Evolutionary conservation across 2,329 filamentous ascomycete species (phyloP).

Genomic region (Fusarium tjaetaba): DNA sequence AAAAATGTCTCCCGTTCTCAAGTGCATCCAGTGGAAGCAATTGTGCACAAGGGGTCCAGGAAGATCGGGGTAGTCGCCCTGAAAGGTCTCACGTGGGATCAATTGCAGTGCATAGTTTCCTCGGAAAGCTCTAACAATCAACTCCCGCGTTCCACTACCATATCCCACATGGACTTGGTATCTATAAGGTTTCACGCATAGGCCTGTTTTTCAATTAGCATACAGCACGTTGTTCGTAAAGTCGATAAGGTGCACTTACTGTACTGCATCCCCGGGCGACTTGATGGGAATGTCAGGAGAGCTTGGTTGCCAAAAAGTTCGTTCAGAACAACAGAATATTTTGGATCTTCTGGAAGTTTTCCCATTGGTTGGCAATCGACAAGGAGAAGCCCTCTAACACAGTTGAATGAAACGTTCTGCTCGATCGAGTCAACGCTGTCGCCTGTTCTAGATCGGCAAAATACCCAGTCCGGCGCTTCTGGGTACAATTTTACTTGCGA

Average conservation of each 20-base stretch:
- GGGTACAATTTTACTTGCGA: neutral
- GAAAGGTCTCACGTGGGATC: conserved; percentile 33
- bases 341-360: conserved; percentile 63
- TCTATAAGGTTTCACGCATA: conserved; percentile 14
- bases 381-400: conserved; percentile 42
- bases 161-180: conserved; percentile 64
- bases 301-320: conserved; percentile 65
- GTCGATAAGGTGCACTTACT: neutral
- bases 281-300: conserved; percentile 63
- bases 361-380: conserved; percentile 49
- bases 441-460: conserved; percentile 20
- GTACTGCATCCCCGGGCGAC: conserved; percentile 63
- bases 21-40: conserved; percentile 66
- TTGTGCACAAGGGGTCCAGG: conserved; percentile 59
- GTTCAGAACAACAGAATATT: conserved; percentile 50
- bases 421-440: neutral
- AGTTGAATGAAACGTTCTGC: conserved; percentile 48
- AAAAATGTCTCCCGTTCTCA: conserved; percentile 28
- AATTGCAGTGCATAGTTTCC: conserved; percentile 31
- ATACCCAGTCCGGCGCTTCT: conserved; percentile 18
- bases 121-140: conserved; percentile 44
- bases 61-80: conserved; percentile 52
- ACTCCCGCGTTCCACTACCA: conserved; percentile 20
- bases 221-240: neutral
- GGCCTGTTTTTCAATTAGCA: neutral